Evolutionary conservation across 306 rosid genomes (phyloP).

Genomic region (Pueraria montana): DNA sequence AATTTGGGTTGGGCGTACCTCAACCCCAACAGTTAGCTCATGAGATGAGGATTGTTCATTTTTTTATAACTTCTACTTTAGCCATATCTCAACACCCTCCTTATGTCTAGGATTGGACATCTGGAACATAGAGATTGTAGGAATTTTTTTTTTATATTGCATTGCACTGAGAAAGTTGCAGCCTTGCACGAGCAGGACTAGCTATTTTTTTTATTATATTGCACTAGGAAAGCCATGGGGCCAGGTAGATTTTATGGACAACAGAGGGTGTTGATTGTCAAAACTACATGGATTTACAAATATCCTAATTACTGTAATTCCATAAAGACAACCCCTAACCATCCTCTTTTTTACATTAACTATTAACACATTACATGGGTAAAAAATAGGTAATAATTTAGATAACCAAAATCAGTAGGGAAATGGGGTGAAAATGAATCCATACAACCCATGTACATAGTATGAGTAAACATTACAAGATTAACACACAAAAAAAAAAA

Average conservation of each 20-base stretch:
- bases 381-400: too few species aligned
- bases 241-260: not conserved
- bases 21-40: not conserved
- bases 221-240: not conserved
- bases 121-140: not conserved
- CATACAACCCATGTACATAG: too few species aligned
- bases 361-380: too few species aligned
- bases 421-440: too few species aligned
- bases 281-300: not conserved
- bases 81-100: not conserved
- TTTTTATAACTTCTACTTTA: not conserved
- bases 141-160: not conserved
- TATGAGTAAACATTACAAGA: too few species aligned
- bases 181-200: too few species aligned
- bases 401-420: too few species aligned
- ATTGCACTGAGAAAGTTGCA: not conserved
- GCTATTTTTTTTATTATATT: not conserved
- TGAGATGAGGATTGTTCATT: not conserved
- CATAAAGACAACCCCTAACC: too few species aligned
- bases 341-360: too few species aligned
- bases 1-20: not conserved
- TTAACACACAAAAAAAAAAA: too few species aligned
- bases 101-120: not conserved
- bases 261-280: not conserved
- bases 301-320: too few species aligned